Percentiles rank a stretch among this genome's conserved stretches.
Conservation (phyloP, 2,329 filamentous ascomycete species). For the Lecanicillium sp. region DNA sequence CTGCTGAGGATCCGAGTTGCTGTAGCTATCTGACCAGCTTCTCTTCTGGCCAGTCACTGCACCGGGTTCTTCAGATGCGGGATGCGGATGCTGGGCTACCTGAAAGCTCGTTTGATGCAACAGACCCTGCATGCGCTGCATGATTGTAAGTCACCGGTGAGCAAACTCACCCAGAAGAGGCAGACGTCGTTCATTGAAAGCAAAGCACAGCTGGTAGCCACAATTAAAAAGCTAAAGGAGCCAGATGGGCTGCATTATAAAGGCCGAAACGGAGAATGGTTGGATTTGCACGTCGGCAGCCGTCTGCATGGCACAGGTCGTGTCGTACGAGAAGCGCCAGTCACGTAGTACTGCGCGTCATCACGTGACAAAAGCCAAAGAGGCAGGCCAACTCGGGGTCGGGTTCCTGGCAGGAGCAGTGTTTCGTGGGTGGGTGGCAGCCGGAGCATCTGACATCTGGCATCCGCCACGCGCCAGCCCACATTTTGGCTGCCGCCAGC, state of each 20-base stretch:
- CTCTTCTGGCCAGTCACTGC: slow-evolving; percentile 41
- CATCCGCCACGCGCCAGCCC: slow-evolving; percentile 3
- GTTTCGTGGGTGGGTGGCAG: background rate
- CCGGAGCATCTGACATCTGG: slow-evolving; percentile 5
- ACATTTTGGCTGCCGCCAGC: too few species aligned
- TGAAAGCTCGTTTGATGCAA: slow-evolving; percentile 44
- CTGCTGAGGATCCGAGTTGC: slow-evolving; percentile 4
- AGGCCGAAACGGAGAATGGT: too few species aligned
- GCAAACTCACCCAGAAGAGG: too few species aligned
- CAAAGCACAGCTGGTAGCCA: too few species aligned
- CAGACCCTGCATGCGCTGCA: slow-evolving; percentile 32
- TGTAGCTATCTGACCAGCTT: slow-evolving; percentile 17
- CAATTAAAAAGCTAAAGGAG: too few species aligned
- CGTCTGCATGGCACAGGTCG: too few species aligned
- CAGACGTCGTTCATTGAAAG: too few species aligned
- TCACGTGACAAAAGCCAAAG: background rate
- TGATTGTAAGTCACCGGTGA: slow-evolving; percentile 13
- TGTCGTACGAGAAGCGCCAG: too few species aligned
- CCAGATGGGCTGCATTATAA: too few species aligned
- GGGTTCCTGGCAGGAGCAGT: slow-evolving; percentile 3
- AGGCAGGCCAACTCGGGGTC: background rate
- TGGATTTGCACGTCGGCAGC: too few species aligned
- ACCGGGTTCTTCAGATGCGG: slow-evolving; percentile 17
- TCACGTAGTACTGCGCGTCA: background rate
- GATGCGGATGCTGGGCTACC: slow-evolving; percentile 30